phyloP scores from a whole-genome alignment of 208 protist species.

The Sergeia podlipaevii region DNA sequence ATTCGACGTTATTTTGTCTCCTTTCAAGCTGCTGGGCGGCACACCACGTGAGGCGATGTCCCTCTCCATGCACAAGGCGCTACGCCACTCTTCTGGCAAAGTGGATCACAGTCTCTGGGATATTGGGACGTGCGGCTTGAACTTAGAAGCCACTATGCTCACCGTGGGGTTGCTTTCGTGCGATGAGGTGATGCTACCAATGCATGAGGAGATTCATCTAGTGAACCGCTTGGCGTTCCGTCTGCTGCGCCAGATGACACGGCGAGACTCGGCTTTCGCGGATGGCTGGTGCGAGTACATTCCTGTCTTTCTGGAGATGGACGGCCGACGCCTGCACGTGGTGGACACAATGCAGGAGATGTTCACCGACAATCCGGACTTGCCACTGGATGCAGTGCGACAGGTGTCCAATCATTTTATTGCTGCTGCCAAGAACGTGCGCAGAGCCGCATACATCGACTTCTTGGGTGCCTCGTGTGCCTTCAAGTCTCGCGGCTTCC shows the following conservation, averaged over 20 bases:
- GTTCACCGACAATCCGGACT: slow-evolving; percentile 54
- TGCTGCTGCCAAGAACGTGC: slow-evolving; percentile 12
- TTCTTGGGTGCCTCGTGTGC: slow-evolving; percentile 53
- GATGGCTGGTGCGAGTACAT: slow-evolving; percentile 46
- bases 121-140: not conserved
- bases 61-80: no score
- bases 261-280: slow-evolving; percentile 23
- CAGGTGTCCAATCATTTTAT: slow-evolving; percentile 45
- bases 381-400: slow-evolving; percentile 32
- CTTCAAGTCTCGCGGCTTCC: slow-evolving; percentile 40
- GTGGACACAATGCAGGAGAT: slow-evolving; percentile 58
- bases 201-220: slow-evolving; percentile 54
- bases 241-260: slow-evolving; percentile 55
- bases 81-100: no score
- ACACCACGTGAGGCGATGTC: no score
- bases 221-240: slow-evolving; percentile 55
- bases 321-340: slow-evolving; percentile 44
- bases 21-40: slow-evolving; percentile 43
- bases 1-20: slow-evolving; percentile 65
- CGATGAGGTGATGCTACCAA: slow-evolving; percentile 27
- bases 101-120: slow-evolving; percentile 12
- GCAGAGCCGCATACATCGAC: slow-evolving; percentile 39
- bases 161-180: slow-evolving; percentile 24
- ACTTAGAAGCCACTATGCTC: slow-evolving; percentile 19
- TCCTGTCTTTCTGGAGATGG: slow-evolving; percentile 42